These are phyloP conservation scores for Calocybe cyanea DNA, from an alignment of 768 basidiomycete species.

Conservation along the genomic window DNA sequence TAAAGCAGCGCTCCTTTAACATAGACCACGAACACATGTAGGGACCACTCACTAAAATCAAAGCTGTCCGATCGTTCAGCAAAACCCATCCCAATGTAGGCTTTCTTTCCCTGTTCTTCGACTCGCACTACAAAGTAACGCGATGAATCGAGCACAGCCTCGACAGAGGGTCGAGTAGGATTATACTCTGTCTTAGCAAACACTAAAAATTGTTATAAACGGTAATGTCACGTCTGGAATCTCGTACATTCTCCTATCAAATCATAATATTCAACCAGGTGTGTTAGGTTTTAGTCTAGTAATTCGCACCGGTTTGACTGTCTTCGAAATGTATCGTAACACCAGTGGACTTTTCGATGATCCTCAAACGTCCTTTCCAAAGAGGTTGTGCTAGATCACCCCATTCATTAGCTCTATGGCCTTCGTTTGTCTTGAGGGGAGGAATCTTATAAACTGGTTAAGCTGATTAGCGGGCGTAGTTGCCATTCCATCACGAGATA, in stretches of 20 bases:
- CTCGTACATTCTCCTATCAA: conserved; percentile 63
- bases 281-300: neutral
- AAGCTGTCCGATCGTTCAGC: conserved; percentile 85
- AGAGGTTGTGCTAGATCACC: conserved; percentile 78
- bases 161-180: conserved; percentile 75
- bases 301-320: conserved; percentile 59
- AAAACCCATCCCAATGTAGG: conserved; percentile 94
- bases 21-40: conserved; percentile 8
- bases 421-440: conserved; percentile 79
- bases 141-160: conserved; percentile 93
- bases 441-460: conserved; percentile 86
- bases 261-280: conserved; percentile 8
- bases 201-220: conserved; percentile 40
- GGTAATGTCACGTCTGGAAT: conserved; percentile 9
- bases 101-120: conserved; percentile 83
- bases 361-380: conserved; percentile 90
- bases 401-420: conserved; percentile 92
- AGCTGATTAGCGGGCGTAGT: conserved; percentile 10
- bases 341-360: conserved; percentile 70
- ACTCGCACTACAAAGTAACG: conserved; percentile 93
- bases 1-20: conserved; percentile 22
- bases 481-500: conserved; percentile 15
- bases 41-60: conserved; percentile 74
- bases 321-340: conserved; percentile 81
- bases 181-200: conserved; percentile 89